Base-by-base conservation (phyloP, 176 grass and related monocot genomes). In the Eleusine coracana region DNA sequence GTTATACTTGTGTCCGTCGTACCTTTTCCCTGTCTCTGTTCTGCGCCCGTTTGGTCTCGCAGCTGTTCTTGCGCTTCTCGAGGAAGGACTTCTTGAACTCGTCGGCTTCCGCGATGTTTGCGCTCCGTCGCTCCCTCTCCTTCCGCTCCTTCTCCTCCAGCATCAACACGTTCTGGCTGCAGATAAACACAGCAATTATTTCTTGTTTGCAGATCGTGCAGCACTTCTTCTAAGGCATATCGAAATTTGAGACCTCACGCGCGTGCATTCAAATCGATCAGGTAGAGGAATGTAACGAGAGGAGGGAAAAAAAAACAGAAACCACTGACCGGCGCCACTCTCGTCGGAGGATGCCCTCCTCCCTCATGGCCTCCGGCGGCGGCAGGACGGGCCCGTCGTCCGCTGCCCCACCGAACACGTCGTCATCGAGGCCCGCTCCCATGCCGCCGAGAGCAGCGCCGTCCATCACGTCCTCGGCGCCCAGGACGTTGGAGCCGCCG, bases 1-100 rank as follows among this genome's bases (percentile, higher is more conserved):
- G 61, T n/a, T 65, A 16, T 18, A 8, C 4, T 31, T 14, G 37
- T 79, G 10, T 13, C 10, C 14, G 15, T 46, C 12, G 1, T 88
- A 90, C 93, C 90, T 95, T 95, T 77, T 95, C 93, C 68, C 79
- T 85, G 51, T 90, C 90, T 73, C 90, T 88, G 79, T 95, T 95
- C 49, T 75, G 83, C 10, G 85, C 62, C 46, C 74, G 81, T 14
- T 86, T 92, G n/a, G 39, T 84, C 41, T 92, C 87, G 36, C 78
- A 71, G 70, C 76, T 78, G 51, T 82, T 75, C 69, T 77, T 87
- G 83, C 85, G 84, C 85, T 86, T 95, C 49, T 95, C 93, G 28
- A 74, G 69, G 52, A 92, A 95, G 6, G 87, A 66, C 80, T 75
- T 92, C 70, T 95, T 95, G 90, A 66, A 92, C 37, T 86, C 82